A percentile compares a stretch with the other conserved stretches of the same genome.
Evolutionary conservation across 2,329 filamentous ascomycete species (phyloP).

Genomic region (Colletotrichum salicis): DNA sequence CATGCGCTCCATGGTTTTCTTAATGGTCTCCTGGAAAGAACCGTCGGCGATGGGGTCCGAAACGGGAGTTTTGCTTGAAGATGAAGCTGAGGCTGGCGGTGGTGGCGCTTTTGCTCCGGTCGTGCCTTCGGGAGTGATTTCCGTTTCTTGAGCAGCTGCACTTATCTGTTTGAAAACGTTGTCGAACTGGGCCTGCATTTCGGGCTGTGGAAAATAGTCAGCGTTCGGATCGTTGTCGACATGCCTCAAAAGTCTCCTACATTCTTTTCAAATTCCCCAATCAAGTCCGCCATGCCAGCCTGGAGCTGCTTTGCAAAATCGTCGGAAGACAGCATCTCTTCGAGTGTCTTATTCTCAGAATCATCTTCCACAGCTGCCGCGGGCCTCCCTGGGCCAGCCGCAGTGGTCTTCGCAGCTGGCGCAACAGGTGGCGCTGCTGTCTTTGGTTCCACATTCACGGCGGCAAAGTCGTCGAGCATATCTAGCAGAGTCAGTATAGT

Average conservation of each 20-base stretch:
- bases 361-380: constrained; percentile 38
- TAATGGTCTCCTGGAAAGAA: constrained; percentile 91
- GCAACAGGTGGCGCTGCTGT: constrained; percentile 38
- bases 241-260: not conserved
- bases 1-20: constrained; percentile 96
- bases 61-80: constrained; percentile 38
- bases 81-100: constrained; percentile 40
- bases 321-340: constrained; percentile 70
- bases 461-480: constrained; percentile 90
- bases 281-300: constrained; percentile 85
- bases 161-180: constrained; percentile 79
- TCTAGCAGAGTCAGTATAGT: constrained; percentile 63
- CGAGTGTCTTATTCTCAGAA: constrained; percentile 41
- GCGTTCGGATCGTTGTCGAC: not conserved
- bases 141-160: constrained; percentile 54
- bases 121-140: constrained; percentile 30
- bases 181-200: constrained; percentile 84
- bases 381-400: constrained; percentile 40
- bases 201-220: constrained; percentile 56
- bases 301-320: constrained; percentile 90
- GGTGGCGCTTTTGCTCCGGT: constrained; percentile 38
- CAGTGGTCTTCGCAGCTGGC: not conserved
- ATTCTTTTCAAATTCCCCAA: constrained; percentile 73
- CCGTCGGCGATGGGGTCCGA: constrained; percentile 62
- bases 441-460: constrained; percentile 67